Percentiles rank a stretch among this genome's conserved stretches.
These are phyloP conservation scores for Citrus glauca DNA, from an alignment of 345 rosid species.

Conservation along the genomic window DNA sequence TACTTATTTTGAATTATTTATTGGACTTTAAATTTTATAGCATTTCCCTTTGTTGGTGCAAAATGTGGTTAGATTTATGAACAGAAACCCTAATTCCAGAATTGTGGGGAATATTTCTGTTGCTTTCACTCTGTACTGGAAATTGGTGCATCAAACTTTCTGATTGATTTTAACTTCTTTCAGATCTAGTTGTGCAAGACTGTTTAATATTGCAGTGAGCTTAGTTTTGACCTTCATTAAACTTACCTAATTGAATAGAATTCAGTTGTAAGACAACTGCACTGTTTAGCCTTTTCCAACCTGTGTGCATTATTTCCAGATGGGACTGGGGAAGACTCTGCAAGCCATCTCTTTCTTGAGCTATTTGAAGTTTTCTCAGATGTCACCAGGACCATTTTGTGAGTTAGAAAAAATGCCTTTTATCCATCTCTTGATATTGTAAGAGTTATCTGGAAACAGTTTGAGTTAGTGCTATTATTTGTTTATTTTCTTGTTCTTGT, in stretches of 20 bases:
- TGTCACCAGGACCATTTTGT: conserved; percentile 64
- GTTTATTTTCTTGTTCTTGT: background rate
- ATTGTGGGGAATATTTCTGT: background rate
- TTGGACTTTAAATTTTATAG: background rate
- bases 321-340: conserved; percentile 91
- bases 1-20: background rate
- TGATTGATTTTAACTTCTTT: background rate
- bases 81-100: background rate
- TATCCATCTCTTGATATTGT: conserved; percentile 4
- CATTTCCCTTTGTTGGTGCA: background rate
- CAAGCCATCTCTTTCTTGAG: conserved; percentile 78
- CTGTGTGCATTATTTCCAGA: conserved; percentile 38
- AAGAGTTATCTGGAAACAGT: background rate
- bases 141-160: background rate
- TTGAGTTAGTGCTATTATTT: background rate
- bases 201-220: background rate
- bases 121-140: background rate
- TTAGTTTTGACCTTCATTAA: background rate
- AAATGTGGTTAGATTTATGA: background rate
- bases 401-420: conserved; percentile 31
- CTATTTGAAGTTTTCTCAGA: conserved; percentile 59
- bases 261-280: background rate
- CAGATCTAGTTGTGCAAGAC: background rate
- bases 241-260: background rate
- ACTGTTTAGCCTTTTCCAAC: background rate